Conservation (phyloP, 306 rosid genomes). For the Dalbergia cultrata region DNA sequence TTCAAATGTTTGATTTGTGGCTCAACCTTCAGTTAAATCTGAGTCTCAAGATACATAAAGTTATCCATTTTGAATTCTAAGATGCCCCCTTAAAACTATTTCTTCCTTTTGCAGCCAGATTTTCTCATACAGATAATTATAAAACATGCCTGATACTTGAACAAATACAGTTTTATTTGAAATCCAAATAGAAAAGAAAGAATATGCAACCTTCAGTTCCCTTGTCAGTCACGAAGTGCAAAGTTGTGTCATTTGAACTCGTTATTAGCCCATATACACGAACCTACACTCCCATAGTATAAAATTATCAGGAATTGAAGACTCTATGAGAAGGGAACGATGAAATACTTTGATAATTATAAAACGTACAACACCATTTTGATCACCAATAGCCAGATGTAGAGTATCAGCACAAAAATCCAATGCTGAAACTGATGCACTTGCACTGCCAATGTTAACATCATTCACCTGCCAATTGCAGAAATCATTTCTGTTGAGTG, state of each 20-base stretch:
- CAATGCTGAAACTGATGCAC: conserved; percentile 72
- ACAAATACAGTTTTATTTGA: conserved; percentile 19
- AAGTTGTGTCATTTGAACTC: conserved; percentile 51
- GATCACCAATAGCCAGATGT: conserved; percentile 70
- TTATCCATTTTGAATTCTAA: conserved; percentile 15
- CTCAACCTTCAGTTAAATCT: conserved; percentile 9
- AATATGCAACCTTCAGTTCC: conserved; percentile 67
- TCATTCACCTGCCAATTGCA: conserved; percentile 67
- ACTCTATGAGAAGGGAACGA: conserved; percentile 32
- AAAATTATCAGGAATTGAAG: conserved; percentile 42
- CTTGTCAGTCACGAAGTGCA: conserved; percentile 70
- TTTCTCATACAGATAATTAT: conserved; percentile 21
- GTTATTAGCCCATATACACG: conserved; percentile 66
- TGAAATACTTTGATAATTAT: conserved; percentile 14
- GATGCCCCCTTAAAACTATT: conserved; percentile 25
- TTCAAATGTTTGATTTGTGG: not conserved
- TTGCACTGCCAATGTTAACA: conserved; percentile 51
- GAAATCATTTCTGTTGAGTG: conserved; percentile 40
- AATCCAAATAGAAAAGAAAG: conserved; percentile 38
- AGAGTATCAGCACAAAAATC: conserved; percentile 71
- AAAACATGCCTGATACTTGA: conserved; percentile 29
- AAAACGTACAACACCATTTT: conserved; percentile 75
- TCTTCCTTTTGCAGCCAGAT: conserved; percentile 26
- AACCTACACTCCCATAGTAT: conserved; percentile 64
- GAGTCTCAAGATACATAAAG: conserved; percentile 2